These are phyloP conservation scores for Lentinula sp. DNA, from an alignment of 768 basidiomycete species.

Conservation along the genomic window DNA sequence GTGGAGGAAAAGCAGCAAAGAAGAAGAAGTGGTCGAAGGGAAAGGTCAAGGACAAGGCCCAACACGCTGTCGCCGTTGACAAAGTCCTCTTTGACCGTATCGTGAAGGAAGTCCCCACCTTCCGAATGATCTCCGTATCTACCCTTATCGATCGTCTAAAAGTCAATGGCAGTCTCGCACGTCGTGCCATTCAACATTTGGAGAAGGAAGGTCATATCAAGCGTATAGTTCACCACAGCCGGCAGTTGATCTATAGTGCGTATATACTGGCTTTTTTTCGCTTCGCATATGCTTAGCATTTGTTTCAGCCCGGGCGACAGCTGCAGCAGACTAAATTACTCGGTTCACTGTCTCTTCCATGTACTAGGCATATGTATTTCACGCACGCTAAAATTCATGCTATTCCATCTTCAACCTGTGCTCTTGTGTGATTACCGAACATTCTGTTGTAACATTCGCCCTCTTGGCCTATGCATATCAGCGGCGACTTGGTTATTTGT, in stretches of 20 bases:
- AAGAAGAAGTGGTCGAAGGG: slow-evolving; percentile 99
- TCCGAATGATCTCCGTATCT: slow-evolving; percentile 96
- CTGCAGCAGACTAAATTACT: slow-evolving; percentile 35
- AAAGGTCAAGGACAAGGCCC: slow-evolving; percentile 99
- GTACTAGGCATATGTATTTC: slow-evolving; percentile 13
- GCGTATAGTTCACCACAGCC: slow-evolving; percentile 92
- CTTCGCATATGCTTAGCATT: not conserved
- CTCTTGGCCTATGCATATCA: too few relatives aligned
- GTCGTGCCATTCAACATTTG: slow-evolving; percentile 84
- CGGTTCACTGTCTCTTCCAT: slow-evolving; percentile 15
- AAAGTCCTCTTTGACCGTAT: slow-evolving; percentile 91
- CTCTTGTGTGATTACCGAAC: not conserved
- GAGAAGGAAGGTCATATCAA: slow-evolving; percentile 95
- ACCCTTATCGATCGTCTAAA: slow-evolving; percentile 99
- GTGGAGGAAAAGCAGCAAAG: slow-evolving; percentile 87
- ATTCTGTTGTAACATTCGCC: too few relatives aligned
- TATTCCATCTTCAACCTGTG: not conserved
- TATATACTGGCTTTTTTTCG: slow-evolving; percentile 14
- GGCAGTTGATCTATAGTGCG: slow-evolving; percentile 94
- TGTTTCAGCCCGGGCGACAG: slow-evolving; percentile 41
- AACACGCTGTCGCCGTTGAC: slow-evolving; percentile 93
- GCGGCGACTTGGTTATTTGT: too few relatives aligned
- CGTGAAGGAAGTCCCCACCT: slow-evolving; percentile 97
- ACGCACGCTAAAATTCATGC: slow-evolving; percentile 3
- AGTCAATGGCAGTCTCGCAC: slow-evolving; percentile 91